Evolutionary conservation across 2,329 filamentous ascomycete species (phyloP), one percentile per base, ranked within the genome.

Genomic region (Tolypocladium ovalisporum): DNA sequence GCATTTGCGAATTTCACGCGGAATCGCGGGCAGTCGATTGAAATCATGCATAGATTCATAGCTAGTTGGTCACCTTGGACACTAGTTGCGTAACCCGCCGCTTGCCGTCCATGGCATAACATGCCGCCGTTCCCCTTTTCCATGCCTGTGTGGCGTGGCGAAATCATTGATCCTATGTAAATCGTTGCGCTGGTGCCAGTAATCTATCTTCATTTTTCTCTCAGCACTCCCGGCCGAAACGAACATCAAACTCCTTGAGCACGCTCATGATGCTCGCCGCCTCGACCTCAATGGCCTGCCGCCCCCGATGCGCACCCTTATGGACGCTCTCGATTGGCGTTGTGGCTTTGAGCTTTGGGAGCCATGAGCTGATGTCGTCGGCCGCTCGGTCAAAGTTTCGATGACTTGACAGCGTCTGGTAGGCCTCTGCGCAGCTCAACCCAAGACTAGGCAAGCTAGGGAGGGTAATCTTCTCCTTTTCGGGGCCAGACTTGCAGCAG

Each of bases 181-280:
- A 13, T 17, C 47, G 19, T 22, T 19, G 10, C 32, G n/a, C 32
- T 49, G 10, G 34, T 37, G 17, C 37, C 32, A 49, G 35, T 36
- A 37, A 22, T 27, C 34, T 22, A 9, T 29, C 13, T 29, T 34
- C 10, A 5, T 1, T 53, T 24, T 17, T 24, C n/a, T 10, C 35
- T 67, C 63, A 73, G 52, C 68, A 68, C 53, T 72, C 70, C 40
- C 71, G 66, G 42, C 84, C 84, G 68, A 92, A 92, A 56, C 88
- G 76, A 54, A 89, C 79, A 65, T 92, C 88, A 72, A 92, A 92
- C 61, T 88, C 86, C 70, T 88, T 89, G 59, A 92, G 73, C n/a
- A 91, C 88, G 47, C 86, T 87, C 88, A 92, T 91, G 56, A 92
- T 90, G 69, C 88, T 91, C 0, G 88, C 88, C 8, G 88, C 87